Evolutionary conservation across 228 moss, liverwort and hornwort species (phyloP).

Genomic region (Sphagnum magellanicum): DNA sequence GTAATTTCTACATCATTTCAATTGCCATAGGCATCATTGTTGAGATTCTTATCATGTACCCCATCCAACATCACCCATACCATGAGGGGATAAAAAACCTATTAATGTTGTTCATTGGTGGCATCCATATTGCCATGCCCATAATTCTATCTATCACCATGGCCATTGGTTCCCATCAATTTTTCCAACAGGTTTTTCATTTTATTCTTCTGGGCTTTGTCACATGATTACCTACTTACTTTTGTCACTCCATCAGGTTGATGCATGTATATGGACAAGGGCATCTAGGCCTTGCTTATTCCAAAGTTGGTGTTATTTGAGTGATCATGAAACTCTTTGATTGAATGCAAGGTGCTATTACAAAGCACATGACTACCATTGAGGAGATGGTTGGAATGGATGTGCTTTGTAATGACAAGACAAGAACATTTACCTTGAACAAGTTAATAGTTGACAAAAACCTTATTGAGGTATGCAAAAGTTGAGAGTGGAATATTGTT

Average conservation of each 20-base stretch:
- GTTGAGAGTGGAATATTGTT: too few species aligned
- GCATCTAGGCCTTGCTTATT: too few species aligned
- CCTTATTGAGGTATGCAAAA: slow-evolving; percentile 19
- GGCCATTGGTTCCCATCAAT: slow-evolving; percentile 20
- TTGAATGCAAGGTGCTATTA: slow-evolving; percentile 25
- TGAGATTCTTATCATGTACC: too few species aligned
- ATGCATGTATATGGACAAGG: too few species aligned
- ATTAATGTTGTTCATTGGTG: slow-evolving; percentile 21
- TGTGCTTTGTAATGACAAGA: slow-evolving; percentile 20
- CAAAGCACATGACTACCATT: slow-evolving; percentile 22
- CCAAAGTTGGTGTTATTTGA: too few species aligned
- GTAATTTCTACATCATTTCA: slow-evolving; percentile 22
- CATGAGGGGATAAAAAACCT: slow-evolving; percentile 16
- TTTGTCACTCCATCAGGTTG: too few species aligned
- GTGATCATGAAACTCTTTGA: too few species aligned
- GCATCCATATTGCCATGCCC: slow-evolving; percentile 25
- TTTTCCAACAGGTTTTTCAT: too few species aligned
- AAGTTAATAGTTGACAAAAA: slow-evolving; percentile 18
- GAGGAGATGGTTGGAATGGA: slow-evolving; percentile 36
- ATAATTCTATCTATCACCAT: slow-evolving; percentile 23
- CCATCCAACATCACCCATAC: slow-evolving; percentile 16
- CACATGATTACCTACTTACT: too few species aligned
- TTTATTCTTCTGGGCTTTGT: too few species aligned
- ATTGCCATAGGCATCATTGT: slow-evolving; percentile 20
- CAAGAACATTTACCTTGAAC: slow-evolving; percentile 20